phyloP scores from a whole-genome alignment of 345 rosid genomes.

The Syzygium grande region DNA sequence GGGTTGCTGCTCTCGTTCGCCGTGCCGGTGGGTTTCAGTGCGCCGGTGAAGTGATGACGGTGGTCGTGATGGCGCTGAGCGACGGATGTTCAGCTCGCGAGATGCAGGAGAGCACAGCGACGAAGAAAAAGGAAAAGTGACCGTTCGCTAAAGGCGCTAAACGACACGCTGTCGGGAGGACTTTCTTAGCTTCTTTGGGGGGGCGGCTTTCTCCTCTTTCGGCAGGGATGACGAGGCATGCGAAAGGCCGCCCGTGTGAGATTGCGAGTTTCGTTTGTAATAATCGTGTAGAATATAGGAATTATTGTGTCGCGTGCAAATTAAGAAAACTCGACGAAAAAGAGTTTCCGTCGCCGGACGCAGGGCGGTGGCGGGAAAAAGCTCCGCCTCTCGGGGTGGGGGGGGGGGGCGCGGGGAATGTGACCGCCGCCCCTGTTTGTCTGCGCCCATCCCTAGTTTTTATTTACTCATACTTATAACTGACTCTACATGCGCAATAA shows the following conservation, averaged over 20 bases:
- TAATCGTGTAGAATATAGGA: background rate
- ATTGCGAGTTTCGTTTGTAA: background rate
- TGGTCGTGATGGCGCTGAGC: background rate
- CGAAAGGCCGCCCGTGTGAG: background rate
- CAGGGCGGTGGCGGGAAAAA: background rate
- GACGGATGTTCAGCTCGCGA: background rate
- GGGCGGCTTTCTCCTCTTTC: background rate
- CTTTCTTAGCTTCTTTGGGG: background rate
- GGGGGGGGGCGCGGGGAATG: background rate
- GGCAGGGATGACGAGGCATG: background rate
- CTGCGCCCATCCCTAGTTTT: background rate
- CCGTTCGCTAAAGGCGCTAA: background rate
- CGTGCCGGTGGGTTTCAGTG: no score
- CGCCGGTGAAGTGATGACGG: no score
- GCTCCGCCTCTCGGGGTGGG: background rate
- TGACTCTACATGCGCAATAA: background rate
- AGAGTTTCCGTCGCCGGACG: background rate
- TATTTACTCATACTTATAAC: background rate
- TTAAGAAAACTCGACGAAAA: no score
- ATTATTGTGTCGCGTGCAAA: background rate
- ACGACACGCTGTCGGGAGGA: background rate
- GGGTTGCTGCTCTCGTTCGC: background rate
- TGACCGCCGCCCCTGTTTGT: background rate
- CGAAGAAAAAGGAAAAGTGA: background rate
- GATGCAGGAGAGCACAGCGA: background rate